Base-by-base conservation (phyloP, 257 asterid species). In the Orobanche coerulescens region DNA sequence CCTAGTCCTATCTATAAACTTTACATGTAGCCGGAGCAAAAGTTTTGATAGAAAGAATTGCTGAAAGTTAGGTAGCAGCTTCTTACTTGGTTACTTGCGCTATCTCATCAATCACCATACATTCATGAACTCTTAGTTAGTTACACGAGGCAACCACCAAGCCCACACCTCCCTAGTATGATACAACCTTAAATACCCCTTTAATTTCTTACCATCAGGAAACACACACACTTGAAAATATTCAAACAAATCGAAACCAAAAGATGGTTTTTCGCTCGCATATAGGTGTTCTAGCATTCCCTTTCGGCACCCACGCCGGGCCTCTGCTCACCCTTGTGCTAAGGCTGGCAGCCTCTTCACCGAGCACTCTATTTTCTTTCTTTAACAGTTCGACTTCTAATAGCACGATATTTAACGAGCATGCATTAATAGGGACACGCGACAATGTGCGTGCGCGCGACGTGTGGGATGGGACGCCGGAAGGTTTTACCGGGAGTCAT, bases 231-330 rank as follows among this genome's bases (percentile, higher is more conserved):
- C 36, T 30, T 30, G 5, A 3, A 30, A 30, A 30, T 2, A 30
- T 2, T 30, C 3, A 30, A 30, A 30, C 36, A 30, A 30, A 30
- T 2, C 19, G 13, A 2, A 42, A 42, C 13, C 49, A 4, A 52
- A 56, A 34, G 2, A 81, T 81, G 87, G 73, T 22, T 14, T 49
- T 61, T 18, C 64, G 75, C 48, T 53, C 56, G 36, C 95, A 86
- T n/a, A 53, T 89, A 2, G 94, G 80, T 4, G 83, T 84, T 33
- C 80, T 89, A 23, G 79, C 97, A 11, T 89, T 89, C 71, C 97
- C 97, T 2, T 86, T 86, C 71, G 94, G 83, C 64, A 70, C 92
- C 0, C 97, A 86, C 73, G 89, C 94, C 3, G 78, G 79, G 1
- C 84, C 90, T 0, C 65, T 86, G 1, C 79, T 86, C 37, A 36